Evolutionary conservation across 1,284 basidiomycete species (phyloP).

Genomic region (Cryptococcus sp.): DNA sequence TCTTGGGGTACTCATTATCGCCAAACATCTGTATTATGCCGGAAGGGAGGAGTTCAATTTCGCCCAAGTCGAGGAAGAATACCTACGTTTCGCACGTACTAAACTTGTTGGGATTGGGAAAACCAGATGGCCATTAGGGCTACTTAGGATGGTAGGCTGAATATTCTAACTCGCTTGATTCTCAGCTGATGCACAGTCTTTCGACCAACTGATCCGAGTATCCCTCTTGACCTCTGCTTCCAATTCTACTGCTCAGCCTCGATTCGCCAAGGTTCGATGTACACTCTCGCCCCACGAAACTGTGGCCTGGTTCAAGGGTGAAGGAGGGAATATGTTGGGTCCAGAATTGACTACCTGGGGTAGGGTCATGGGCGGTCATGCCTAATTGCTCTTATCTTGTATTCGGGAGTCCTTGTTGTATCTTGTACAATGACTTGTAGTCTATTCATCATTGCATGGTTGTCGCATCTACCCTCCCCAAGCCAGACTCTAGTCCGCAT

Average conservation of each 20-base stretch:
- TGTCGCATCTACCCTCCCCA: too few species aligned
- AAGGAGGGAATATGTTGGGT: conserved; percentile 36
- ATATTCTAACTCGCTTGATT: background rate
- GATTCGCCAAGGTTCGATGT: conserved; percentile 42
- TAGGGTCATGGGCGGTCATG: conserved; percentile 43
- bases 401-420: too few species aligned
- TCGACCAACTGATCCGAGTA: conserved; percentile 32
- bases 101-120: conserved; percentile 46
- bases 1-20: conserved; percentile 42
- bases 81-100: conserved; percentile 43
- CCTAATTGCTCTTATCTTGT: conserved; percentile 8
- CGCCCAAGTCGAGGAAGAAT: conserved; percentile 47
- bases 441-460: background rate
- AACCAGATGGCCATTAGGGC: conserved; percentile 36
- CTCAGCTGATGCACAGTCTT: conserved; percentile 23
- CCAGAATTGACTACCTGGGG: conserved; percentile 46
- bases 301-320: conserved; percentile 44
- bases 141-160: conserved; percentile 35
- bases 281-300: conserved; percentile 42
- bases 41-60: conserved; percentile 57
- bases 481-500: too few species aligned
- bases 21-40: conserved; percentile 69
- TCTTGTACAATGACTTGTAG: background rate
- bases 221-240: conserved; percentile 38
- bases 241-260: conserved; percentile 22